A percentile compares a stretch with the other conserved stretches of the same genome.
phyloP scores from a whole-genome alignment of 73 alveolate species.

The Paramecium biaurelia region DNA sequence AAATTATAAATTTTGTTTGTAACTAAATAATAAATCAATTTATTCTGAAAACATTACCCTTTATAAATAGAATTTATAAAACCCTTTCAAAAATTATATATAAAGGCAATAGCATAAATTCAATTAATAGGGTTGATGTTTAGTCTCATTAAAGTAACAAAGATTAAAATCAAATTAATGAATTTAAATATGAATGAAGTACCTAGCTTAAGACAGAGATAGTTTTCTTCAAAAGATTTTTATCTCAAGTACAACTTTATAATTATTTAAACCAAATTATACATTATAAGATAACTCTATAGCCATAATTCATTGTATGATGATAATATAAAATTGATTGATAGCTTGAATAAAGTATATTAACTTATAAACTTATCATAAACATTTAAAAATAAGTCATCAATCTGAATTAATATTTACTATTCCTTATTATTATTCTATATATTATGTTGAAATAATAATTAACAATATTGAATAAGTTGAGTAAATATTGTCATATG shows the following conservation, averaged over 20 bases:
- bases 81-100: no score
- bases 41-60: not conserved
- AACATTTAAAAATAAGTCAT: not conserved
- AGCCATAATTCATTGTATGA: not conserved
- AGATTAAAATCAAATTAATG: no score
- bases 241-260: not conserved
- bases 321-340: not conserved
- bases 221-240: not conserved
- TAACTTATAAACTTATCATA: no score
- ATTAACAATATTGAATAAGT: not conserved
- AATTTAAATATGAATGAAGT: no score
- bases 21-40: not conserved
- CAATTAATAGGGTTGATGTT: not conserved
- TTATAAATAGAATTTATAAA: not conserved
- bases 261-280: no score
- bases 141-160: no score
- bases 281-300: no score
- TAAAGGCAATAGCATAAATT: no score
- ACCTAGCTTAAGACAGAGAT: no score
- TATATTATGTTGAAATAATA: not conserved
- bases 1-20: not conserved
- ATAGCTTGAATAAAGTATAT: not conserved
- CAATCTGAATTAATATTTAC: not conserved
- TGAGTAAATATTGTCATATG: not conserved
- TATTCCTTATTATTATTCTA: not conserved